Percentiles rank a stretch among this genome's conserved stretches.
Conservation (phyloP, 2,329 filamentous ascomycete genomes). For the Paecilomyces fulvus region DNA sequence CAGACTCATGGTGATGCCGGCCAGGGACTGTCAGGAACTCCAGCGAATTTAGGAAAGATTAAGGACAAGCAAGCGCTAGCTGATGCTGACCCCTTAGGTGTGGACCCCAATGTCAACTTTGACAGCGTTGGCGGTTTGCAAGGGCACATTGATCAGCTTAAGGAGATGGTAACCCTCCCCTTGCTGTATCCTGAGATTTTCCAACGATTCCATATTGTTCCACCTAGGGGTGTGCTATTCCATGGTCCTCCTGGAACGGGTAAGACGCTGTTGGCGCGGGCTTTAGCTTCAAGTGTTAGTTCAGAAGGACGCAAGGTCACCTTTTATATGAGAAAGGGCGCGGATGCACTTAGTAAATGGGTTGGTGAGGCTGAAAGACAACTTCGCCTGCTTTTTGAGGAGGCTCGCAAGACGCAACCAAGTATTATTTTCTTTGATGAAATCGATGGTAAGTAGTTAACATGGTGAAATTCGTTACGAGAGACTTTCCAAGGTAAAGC, state of each 20-base stretch:
- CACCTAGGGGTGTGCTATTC: slow-evolving; percentile 89
- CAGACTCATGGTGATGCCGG: slow-evolving; percentile 52
- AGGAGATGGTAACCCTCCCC: slow-evolving; percentile 96
- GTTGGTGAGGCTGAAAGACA: slow-evolving; percentile 97
- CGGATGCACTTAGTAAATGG: slow-evolving; percentile 97
- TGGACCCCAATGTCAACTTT: slow-evolving; percentile 87
- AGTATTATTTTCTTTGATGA: slow-evolving; percentile 99
- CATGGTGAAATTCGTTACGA: neutral
- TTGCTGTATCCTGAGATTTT: slow-evolving; percentile 94
- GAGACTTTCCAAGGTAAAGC: slow-evolving; percentile 1
- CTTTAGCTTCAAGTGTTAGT: slow-evolving; percentile 82
- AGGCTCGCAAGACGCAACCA: slow-evolving; percentile 88
- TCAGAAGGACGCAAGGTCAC: slow-evolving; percentile 88
- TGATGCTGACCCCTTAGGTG: slow-evolving; percentile 88
- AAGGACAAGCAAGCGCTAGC: slow-evolving; percentile 88
- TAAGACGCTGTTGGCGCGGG: slow-evolving; percentile 92
- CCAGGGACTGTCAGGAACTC: slow-evolving; percentile 50
- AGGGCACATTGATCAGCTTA: slow-evolving; percentile 90
- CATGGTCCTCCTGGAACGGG: slow-evolving; percentile 95
- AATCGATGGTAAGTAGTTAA: slow-evolving; percentile 63
- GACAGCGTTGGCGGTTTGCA: slow-evolving; percentile 88
- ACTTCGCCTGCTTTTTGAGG: slow-evolving; percentile 85
- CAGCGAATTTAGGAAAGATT: slow-evolving; percentile 83
- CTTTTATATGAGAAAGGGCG: slow-evolving; percentile 99
- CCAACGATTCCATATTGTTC: slow-evolving; percentile 81